A percentile compares a stretch with the other conserved stretches of the same genome.
Evolutionary conservation across 352 stramenopile genomes (phyloP).

Genomic region (Phytopythium ostracodes): DNA sequence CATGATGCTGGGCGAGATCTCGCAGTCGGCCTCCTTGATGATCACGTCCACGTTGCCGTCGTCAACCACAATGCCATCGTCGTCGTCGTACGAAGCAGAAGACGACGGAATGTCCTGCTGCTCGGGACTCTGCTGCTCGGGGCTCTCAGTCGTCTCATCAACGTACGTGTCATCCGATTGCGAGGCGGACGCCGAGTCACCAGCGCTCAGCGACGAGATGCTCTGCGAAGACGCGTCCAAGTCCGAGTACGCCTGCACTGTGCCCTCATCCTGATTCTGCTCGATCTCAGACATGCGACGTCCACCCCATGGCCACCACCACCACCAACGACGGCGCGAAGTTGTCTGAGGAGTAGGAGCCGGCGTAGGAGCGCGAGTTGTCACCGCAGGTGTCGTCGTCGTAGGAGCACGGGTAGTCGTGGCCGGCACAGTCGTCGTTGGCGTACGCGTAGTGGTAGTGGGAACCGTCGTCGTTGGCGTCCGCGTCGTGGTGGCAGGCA

Average conservation of each 20-base stretch:
- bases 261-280: conserved; percentile 2
- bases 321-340: conserved; percentile 1
- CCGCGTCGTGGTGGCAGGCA: no score
- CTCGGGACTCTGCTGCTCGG: not conserved
- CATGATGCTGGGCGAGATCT: conserved; percentile 21
- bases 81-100: conserved; percentile 7
- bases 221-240: not conserved
- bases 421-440: conserved; percentile 4
- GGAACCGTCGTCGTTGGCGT: conserved; percentile 8
- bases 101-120: not conserved
- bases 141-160: not conserved
- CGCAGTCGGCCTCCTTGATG: conserved; percentile 15
- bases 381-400: conserved; percentile 4
- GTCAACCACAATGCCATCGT: conserved; percentile 15
- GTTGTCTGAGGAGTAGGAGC: not conserved
- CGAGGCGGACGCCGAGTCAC: not conserved
- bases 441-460: conserved; percentile 1
- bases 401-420: conserved; percentile 6
- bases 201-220: not conserved
- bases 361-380: not conserved
- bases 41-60: conserved; percentile 31
- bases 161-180: not conserved
- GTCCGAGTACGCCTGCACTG: not conserved
- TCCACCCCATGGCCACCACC: conserved; percentile 5
- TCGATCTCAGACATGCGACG: not conserved